Evolutionary conservation across 306 rosid species (phyloP).

Genomic region (Sindora glabra): DNA sequence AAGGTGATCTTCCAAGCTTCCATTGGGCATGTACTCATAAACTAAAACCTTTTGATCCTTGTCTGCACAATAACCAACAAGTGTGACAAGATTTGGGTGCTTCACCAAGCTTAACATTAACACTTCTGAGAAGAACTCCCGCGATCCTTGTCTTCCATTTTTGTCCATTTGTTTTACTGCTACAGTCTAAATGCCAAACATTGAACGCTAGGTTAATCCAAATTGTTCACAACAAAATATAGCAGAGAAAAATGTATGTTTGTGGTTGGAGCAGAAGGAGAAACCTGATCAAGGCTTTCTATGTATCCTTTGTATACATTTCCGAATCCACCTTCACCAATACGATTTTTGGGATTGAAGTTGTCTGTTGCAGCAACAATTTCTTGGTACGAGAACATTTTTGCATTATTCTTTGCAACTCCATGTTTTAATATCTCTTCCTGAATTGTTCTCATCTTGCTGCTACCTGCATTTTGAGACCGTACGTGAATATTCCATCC

Average conservation of each 20-base stretch:
- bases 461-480: conserved; percentile 41
- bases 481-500: not conserved
- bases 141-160: conserved; percentile 54
- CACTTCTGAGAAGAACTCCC: conserved; percentile 67
- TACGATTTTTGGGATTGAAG: conserved; percentile 22
- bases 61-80: conserved; percentile 58
- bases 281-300: conserved; percentile 28
- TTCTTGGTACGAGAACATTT: conserved; percentile 29
- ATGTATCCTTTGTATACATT: conserved; percentile 51
- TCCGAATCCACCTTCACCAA: conserved; percentile 71
- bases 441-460: conserved; percentile 33
- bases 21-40: conserved; percentile 60
- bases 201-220: not conserved
- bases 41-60: conserved; percentile 50
- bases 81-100: conserved; percentile 56
- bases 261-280: not conserved
- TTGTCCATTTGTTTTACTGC: conserved; percentile 59
- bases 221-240: not conserved
- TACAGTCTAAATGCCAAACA: conserved; percentile 35
- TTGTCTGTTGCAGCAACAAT: conserved; percentile 36
- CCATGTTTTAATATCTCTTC: conserved; percentile 43
- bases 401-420: conserved; percentile 25
- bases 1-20: conserved; percentile 61
- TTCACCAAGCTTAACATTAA: conserved; percentile 54
- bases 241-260: not conserved